A percentile compares a stretch with the other conserved stretches of the same genome.
These are phyloP conservation scores for Bipolaris gigantea DNA, from an alignment of 2,329 filamentous ascomycete species.

Conservation along the genomic window DNA sequence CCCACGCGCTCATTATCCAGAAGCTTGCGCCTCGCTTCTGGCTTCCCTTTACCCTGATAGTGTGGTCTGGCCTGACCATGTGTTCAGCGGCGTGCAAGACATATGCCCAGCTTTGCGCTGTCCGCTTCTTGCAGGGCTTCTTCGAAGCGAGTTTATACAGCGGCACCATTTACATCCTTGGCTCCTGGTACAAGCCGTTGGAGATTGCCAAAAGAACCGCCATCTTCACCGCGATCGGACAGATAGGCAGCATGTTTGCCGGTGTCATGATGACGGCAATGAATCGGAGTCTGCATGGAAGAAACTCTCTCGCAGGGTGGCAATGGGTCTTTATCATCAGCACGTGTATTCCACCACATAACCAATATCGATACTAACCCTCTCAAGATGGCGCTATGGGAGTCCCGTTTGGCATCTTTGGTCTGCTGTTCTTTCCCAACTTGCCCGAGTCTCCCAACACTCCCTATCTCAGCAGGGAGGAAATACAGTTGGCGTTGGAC, in stretches of 20 bases:
- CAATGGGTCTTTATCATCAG: conserved; percentile 38
- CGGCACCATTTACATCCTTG: conserved; percentile 36
- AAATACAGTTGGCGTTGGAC: conserved; percentile 30
- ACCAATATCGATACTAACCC: conserved; percentile 1
- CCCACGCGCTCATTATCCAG: conserved; percentile 35
- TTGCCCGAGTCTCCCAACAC: conserved; percentile 30
- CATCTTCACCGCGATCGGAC: conserved; percentile 36
- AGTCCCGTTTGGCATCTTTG: conserved; percentile 35
- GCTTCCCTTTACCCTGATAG: conserved; percentile 33
- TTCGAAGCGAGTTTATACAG: conserved; percentile 36
- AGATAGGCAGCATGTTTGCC: conserved; percentile 38
- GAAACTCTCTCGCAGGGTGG: conserved; percentile 29
- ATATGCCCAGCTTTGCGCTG: conserved; percentile 30
- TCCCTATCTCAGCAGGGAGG: conserved; percentile 29
- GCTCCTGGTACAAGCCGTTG: conserved; percentile 32
- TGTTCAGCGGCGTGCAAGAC: conserved; percentile 32
- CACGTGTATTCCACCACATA: neutral
- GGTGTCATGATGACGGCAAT: conserved; percentile 41
- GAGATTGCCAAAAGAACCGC: conserved; percentile 37
- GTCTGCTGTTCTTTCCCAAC: conserved; percentile 33
- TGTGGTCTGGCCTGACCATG: conserved; percentile 38
- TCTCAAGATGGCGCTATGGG: conserved; percentile 33
- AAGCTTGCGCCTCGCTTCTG: conserved; percentile 33
- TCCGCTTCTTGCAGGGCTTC: conserved; percentile 33
- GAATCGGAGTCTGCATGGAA: conserved; percentile 27